These are phyloP conservation scores for Rhynchospora breviuscula DNA, from an alignment of 176 grass and related monocot genomes.

Conservation along the genomic window DNA sequence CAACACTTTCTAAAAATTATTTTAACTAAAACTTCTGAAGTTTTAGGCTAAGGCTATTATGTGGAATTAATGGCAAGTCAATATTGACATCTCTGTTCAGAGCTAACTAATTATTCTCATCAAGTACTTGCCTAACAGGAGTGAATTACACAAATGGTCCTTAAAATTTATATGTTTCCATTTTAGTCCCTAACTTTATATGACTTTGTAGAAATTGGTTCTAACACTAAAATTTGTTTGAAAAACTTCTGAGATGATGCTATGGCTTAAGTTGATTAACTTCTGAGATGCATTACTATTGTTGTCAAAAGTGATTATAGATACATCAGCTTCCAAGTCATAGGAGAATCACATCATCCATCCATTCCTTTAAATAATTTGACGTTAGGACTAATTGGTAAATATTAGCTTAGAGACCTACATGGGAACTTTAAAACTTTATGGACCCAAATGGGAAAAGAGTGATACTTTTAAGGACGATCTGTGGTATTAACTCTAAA, in stretches of 20 bases:
- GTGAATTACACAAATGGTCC: not conserved
- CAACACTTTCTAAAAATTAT: not conserved
- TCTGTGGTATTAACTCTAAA: slow-evolving; percentile 3
- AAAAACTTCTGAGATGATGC: not conserved
- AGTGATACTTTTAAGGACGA: not conserved
- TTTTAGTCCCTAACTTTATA: not conserved
- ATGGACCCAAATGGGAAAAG: not conserved
- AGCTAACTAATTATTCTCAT: not conserved
- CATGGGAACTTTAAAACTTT: not conserved
- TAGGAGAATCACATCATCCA: not conserved
- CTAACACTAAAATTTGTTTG: not conserved
- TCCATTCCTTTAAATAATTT: not conserved
- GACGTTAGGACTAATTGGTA: not conserved
- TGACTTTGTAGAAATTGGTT: not conserved
- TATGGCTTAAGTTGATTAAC: not conserved
- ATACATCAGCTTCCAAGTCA: slow-evolving; percentile 1
- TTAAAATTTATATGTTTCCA: not conserved
- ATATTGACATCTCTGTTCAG: not conserved
- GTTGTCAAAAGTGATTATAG: not conserved
- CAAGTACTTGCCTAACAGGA: not conserved
- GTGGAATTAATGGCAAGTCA: not conserved
- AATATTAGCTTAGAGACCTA: not conserved
- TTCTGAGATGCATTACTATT: not conserved
- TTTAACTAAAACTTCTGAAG: not conserved
- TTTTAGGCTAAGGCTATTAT: not conserved